Evolutionary conservation across 805 yeast species (phyloP).

Genomic region (Metschnikowia continentalis): DNA sequence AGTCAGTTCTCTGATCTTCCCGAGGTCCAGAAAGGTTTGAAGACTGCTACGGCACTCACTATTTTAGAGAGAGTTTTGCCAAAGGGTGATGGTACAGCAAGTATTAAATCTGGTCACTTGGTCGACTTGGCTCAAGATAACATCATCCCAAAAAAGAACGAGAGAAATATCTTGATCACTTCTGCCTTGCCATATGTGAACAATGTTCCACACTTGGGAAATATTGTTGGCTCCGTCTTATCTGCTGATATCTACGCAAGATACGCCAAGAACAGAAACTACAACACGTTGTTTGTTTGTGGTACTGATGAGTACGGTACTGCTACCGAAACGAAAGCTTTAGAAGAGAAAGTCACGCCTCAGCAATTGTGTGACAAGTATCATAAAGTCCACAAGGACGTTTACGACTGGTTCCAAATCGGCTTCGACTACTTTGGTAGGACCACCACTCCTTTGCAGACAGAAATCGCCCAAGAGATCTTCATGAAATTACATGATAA

Average conservation of each 20-base stretch:
- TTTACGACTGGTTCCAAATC: conserved; percentile 95
- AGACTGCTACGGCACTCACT: conserved; percentile 44
- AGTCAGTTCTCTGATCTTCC: conserved; percentile 34
- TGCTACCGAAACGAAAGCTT: conserved; percentile 97
- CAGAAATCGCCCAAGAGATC: conserved; percentile 93
- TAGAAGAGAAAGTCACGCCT: conserved; percentile 90
- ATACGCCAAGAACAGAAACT: conserved; percentile 82
- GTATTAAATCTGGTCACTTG: conserved; percentile 28
- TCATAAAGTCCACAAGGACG: conserved; percentile 78
- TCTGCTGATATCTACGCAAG: conserved; percentile 93
- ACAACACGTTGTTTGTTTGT: conserved; percentile 81
- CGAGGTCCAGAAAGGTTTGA: conserved; percentile 43
- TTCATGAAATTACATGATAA: conserved; percentile 73
- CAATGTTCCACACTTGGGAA: conserved; percentile 97
- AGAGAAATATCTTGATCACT: conserved; percentile 82
- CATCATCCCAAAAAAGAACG: conserved; percentile 57
- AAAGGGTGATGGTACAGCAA: conserved; percentile 36
- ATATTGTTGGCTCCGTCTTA: conserved; percentile 90
- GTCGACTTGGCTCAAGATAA: conserved; percentile 28
- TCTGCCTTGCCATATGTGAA: conserved; percentile 98
- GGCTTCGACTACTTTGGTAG: conserved; percentile 95
- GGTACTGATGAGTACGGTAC: conserved; percentile 99
- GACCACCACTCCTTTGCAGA: conserved; percentile 88
- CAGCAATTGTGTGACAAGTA: conserved; percentile 87
- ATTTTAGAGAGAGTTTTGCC: conserved; percentile 39